A percentile compares a stretch with the other conserved stretches of the same genome.
phyloP scores from a whole-genome alignment of 805 yeast species.

The Candida namnaoensis region DNA sequence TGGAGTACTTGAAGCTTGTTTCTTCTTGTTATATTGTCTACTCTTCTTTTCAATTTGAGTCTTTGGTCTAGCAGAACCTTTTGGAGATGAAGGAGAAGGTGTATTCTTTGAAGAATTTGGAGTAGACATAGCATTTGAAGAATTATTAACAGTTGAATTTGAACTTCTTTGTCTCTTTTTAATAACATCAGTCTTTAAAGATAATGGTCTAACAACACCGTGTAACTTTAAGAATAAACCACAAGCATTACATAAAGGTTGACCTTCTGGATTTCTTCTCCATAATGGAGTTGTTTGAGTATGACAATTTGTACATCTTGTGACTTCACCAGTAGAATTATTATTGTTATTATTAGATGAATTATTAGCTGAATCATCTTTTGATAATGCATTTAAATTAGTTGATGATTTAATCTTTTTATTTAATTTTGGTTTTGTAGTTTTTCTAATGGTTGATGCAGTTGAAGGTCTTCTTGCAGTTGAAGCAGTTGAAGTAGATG shows the following conservation, averaged over 20 bases:
- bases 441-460: conserved; percentile 16
- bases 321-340: neutral
- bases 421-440: conserved; percentile 10
- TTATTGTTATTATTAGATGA: no score
- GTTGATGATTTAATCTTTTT: neutral
- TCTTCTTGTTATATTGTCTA: neutral
- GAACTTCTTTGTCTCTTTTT: conserved; percentile 76
- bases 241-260: conserved; percentile 93
- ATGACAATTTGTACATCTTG: conserved; percentile 75
- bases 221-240: conserved; percentile 88
- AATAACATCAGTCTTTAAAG: conserved; percentile 86
- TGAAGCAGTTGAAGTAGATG: neutral
- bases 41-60: neutral
- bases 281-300: conserved; percentile 92
- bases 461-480: conserved; percentile 10
- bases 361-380: no score
- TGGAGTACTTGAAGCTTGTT: neutral
- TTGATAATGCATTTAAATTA: no score
- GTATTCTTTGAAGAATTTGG: neutral
- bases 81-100: conserved; percentile 1
- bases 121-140: neutral
- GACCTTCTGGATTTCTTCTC: conserved; percentile 90
- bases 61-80: neutral
- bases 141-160: conserved; percentile 2
- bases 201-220: conserved; percentile 90